A percentile compares a stretch with the other conserved stretches of the same genome.
Conservation (phyloP, 2,329 filamentous ascomycete species). For the Pleomassaria siparia region DNA sequence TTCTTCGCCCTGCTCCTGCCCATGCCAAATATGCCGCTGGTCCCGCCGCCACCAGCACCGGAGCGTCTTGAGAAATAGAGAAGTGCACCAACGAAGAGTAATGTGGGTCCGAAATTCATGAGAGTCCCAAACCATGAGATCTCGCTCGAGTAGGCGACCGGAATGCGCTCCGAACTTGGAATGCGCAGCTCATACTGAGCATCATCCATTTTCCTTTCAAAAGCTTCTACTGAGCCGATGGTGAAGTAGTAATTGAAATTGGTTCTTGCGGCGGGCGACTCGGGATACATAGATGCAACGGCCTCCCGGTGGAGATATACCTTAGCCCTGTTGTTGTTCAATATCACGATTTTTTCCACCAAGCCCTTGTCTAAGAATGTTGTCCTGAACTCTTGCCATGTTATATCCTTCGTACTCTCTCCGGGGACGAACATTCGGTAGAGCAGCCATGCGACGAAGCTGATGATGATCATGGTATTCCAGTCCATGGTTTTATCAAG, state of each 20-base stretch:
- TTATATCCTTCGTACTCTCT: constrained; percentile 76
- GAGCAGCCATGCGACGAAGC: constrained; percentile 63
- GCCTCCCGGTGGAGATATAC: constrained; percentile 79
- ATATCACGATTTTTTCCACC: constrained; percentile 85
- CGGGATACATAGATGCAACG: constrained; percentile 70
- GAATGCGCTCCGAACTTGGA: constrained; percentile 83
- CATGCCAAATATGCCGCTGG: constrained; percentile 89
- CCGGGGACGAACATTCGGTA: constrained; percentile 64
- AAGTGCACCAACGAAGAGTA: constrained; percentile 81
- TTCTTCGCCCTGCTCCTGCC: constrained; percentile 93
- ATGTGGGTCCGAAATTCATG: constrained; percentile 80
- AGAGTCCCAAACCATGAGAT: constrained; percentile 72
- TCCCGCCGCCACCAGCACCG: constrained; percentile 61
- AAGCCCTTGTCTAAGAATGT: constrained; percentile 95
- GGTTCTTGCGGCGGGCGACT: constrained; percentile 67
- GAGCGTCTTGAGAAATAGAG: constrained; percentile 79
- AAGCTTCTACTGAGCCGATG: constrained; percentile 91
- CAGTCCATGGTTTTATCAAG: constrained; percentile 49
- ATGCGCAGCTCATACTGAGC: constrained; percentile 88
- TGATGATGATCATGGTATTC: constrained; percentile 57
- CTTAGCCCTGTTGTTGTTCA: constrained; percentile 75
- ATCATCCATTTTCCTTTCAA: constrained; percentile 84
- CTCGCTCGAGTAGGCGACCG: constrained; percentile 82
- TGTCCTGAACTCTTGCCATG: constrained; percentile 93
- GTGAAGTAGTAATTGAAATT: constrained; percentile 89